A percentile compares a stretch with the other conserved stretches of the same genome.
phyloP scores from a whole-genome alignment of 2,329 filamentous ascomycete genomes.

The Mollisia scopiformis region DNA sequence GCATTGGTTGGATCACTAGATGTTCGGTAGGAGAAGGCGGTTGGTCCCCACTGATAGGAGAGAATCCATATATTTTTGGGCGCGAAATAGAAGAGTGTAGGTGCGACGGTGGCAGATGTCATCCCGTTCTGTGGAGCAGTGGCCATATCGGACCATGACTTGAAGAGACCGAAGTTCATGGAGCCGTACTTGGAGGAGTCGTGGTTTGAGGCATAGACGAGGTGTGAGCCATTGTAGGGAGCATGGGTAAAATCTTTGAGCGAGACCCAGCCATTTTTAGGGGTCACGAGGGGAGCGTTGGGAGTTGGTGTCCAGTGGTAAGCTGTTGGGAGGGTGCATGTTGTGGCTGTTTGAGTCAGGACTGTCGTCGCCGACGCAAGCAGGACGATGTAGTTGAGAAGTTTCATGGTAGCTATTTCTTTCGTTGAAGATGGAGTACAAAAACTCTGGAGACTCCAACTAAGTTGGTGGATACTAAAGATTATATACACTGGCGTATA shows the following conservation, averaged over 20 bases:
- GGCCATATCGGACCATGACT: conserved; percentile 54
- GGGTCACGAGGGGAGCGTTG: conserved; percentile 48
- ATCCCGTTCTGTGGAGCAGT: conserved; percentile 56
- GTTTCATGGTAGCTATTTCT: not conserved
- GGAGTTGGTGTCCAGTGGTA: conserved; percentile 57
- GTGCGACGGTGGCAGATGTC: conserved; percentile 53
- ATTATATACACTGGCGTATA: too few species aligned
- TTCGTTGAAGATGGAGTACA: not conserved
- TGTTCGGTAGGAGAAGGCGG: conserved; percentile 62
- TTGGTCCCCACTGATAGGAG: conserved; percentile 66
- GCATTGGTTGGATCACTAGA: conserved; percentile 58
- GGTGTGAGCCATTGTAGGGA: conserved; percentile 58
- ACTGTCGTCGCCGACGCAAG: not conserved
- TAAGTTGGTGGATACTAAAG: too few species aligned
- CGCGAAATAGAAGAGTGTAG: conserved; percentile 64
- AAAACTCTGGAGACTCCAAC: too few species aligned
- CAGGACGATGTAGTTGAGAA: not conserved
- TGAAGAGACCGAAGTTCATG: conserved; percentile 59
- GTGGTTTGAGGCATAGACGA: conserved; percentile 61
- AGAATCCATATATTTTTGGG: conserved; percentile 67
- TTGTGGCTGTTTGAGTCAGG: not conserved
- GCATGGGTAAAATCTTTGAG: conserved; percentile 66
- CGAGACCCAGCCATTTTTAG: conserved; percentile 55
- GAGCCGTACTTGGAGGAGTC: conserved; percentile 54
- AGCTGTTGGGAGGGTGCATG: conserved; percentile 55